Conservation (phyloP, 495 filamentous ascomycete species). For the Neurospora sublineolata region DNA sequence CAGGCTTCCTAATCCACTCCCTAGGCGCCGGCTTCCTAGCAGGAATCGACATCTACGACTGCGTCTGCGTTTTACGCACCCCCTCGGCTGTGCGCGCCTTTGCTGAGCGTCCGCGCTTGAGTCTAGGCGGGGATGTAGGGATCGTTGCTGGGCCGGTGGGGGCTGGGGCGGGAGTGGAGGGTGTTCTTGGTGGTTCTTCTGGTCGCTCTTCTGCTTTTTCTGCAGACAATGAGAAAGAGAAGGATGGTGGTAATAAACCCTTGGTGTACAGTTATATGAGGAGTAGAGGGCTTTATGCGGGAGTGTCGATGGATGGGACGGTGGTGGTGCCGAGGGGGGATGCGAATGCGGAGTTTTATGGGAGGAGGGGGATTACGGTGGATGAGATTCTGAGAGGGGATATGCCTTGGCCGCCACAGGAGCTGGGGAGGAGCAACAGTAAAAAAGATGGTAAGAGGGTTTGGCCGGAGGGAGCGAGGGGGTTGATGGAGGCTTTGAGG, state of each 20-base stretch:
- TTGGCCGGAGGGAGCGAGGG: conserved; percentile 23
- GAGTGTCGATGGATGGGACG: conserved; percentile 65
- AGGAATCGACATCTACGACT: conserved; percentile 77
- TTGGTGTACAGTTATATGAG: conserved; percentile 67
- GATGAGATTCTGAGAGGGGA: conserved; percentile 56
- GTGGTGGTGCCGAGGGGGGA: conserved; percentile 64
- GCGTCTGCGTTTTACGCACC: conserved; percentile 70
- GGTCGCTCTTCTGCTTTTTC: neutral
- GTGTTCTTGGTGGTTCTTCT: neutral
- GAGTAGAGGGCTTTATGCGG: conserved; percentile 63
- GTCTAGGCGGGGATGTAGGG: conserved; percentile 62
- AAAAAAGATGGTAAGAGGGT: conserved; percentile 1
- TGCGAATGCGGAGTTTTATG: conserved; percentile 69
- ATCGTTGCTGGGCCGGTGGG: conserved; percentile 64
- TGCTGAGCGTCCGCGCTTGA: conserved; percentile 50
- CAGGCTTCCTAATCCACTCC: conserved; percentile 68
- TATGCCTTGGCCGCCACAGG: conserved; percentile 15
- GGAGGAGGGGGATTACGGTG: conserved; percentile 39
- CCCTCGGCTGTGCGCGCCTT: conserved; percentile 62
- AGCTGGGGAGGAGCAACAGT: too few species aligned
- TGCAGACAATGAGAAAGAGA: neutral
- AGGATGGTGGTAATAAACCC: conserved; percentile 26
- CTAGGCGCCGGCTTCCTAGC: conserved; percentile 65
- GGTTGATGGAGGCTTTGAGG: conserved; percentile 57
- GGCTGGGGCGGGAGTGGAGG: conserved; percentile 46